Conservation (phyloP, 495 filamentous ascomycete species). For the Parachaetomium inaequale region DNA sequence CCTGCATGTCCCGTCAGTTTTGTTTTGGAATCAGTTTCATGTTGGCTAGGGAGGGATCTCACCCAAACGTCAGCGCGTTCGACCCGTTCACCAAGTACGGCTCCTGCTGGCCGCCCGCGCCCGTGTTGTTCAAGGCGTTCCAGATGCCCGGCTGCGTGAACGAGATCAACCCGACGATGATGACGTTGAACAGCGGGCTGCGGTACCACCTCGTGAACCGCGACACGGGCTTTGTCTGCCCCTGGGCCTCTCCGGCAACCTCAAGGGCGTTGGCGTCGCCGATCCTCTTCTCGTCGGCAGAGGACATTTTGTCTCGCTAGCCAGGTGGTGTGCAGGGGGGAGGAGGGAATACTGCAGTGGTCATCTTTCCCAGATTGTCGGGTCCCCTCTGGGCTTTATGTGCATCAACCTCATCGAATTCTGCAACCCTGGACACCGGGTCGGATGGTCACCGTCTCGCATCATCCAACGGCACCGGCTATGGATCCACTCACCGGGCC, state of each 20-base stretch:
- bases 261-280: slow-evolving; percentile 14
- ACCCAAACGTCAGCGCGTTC: slow-evolving; percentile 54
- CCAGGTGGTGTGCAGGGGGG: background rate
- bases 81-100: slow-evolving; percentile 57
- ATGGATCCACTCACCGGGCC: background rate
- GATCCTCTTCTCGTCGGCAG: slow-evolving; percentile 16
- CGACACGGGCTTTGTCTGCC: slow-evolving; percentile 28
- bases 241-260: background rate
- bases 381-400: background rate
- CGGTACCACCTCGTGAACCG: slow-evolving; percentile 46
- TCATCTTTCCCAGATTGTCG: background rate
- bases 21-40: background rate
- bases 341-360: background rate
- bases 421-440: background rate
- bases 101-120: slow-evolving; percentile 54
- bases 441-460: too few relatives aligned
- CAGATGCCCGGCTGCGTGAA: slow-evolving; percentile 59
- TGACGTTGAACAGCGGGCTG: slow-evolving; percentile 53
- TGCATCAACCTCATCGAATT: background rate
- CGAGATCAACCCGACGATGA: slow-evolving; percentile 52
- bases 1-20: slow-evolving; percentile 16
- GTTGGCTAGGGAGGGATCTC: background rate
- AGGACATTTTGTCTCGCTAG: slow-evolving; percentile 21
- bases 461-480: background rate
- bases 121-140: slow-evolving; percentile 56